Base-by-base conservation (phyloP, 208 protist species). In the Trypanosoma mega region DNA sequence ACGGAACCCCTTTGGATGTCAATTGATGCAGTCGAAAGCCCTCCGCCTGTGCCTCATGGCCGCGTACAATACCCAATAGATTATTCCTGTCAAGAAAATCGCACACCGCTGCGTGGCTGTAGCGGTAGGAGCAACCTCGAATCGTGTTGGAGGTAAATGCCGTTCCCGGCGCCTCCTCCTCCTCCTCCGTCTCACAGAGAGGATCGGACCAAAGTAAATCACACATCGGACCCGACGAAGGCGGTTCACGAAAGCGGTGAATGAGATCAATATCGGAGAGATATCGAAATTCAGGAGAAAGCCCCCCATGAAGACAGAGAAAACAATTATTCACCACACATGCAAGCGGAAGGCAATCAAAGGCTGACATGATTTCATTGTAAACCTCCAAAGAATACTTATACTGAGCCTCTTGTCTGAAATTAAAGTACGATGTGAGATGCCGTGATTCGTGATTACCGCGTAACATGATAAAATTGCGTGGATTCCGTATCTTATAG, bases 361-460 rank as follows among this genome's bases (percentile, higher is more conserved):
- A 98, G 31, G 83, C 87, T 1, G 72, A 76, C 89, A 97, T 95
- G 33, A 98, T 90, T 24, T 72, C 82, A 36, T 97, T 82, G 78
- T 96, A 97, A 21, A 96, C 72, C 11, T 63, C 59, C 11, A 79
- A 57, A 1, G 85, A 86, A 69, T 98, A 98, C 73, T 97, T 98
- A 74, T 93, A 90, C 68, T 85, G 59, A 31, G 93, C 95, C 74
- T 98, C 97, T 18, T 78, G 69, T 74, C 98, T 98, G 66, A 98
- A 98, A 53, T 97, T 98, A 66, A 99, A 98, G 71, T 98, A 98
- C 18, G 96, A 93, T 11, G 96, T 98, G 6, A 99, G 73, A 60
- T 98, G 96, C n/a, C 97, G 77, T 56, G 94, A 98, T 73, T 99
- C 97, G 70, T 99, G 98, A 76, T 99, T 99, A 36, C 98, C 98